These are phyloP conservation scores for Penicillium lagena DNA, from an alignment of 495 filamentous ascomycete species.

Conservation along the genomic window DNA sequence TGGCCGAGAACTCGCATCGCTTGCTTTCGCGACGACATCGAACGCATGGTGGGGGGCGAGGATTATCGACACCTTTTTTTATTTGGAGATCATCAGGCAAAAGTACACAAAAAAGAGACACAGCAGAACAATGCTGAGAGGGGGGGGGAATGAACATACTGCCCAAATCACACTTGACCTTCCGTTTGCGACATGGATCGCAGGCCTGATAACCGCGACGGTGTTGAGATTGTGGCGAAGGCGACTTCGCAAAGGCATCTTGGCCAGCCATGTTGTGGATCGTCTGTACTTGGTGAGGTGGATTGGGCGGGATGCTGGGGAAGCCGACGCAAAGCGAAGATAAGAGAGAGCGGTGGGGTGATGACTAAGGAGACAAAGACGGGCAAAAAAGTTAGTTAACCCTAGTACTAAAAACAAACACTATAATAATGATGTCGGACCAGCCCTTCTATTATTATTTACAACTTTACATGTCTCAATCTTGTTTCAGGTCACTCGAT, in stretches of 20 bases:
- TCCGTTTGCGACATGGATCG: conserved; percentile 84
- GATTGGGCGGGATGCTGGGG: conserved; percentile 17
- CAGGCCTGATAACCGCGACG: conserved; percentile 79
- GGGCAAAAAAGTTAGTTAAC: background rate
- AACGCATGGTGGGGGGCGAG: conserved; percentile 88
- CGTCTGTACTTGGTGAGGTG: conserved; percentile 12
- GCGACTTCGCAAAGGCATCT: conserved; percentile 16
- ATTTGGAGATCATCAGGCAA: background rate
- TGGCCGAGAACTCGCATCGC: conserved; percentile 96
- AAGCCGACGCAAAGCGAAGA: conserved; percentile 46
- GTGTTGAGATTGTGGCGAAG: conserved; percentile 44
- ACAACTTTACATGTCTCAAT: background rate
- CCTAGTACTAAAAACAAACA: no score
- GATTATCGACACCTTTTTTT: conserved; percentile 67
- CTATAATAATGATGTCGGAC: no score
- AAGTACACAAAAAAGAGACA: conserved; percentile 6
- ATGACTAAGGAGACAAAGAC: background rate
- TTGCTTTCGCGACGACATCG: conserved; percentile 89
- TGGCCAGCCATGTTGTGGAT: conserved; percentile 1
- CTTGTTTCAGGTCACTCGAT: conserved; percentile 13
- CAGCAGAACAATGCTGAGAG: background rate
- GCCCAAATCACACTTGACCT: conserved; percentile 90
- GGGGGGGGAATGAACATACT: conserved; percentile 33
- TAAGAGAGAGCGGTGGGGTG: conserved; percentile 34
- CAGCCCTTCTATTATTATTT: background rate